Base-by-base conservation (phyloP, 2,329 filamentous ascomycete species). In the Phyllosticta citriasiana region DNA sequence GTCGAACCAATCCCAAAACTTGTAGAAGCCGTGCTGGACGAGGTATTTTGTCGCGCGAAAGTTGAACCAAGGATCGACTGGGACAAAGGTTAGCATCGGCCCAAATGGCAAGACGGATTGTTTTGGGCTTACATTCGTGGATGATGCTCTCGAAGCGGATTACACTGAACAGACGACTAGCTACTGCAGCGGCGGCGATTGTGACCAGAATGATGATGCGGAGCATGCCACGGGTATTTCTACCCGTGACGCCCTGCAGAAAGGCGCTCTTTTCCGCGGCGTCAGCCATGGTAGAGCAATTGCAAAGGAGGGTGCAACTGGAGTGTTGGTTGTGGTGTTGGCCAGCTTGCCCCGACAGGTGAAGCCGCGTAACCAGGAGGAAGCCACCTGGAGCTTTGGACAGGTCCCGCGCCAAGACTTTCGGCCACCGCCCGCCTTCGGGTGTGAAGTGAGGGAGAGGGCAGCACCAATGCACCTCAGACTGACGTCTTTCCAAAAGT, bases 1-100 rank as follows among this genome's bases (percentile, higher is more conserved):
- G 77, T 99, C 94, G 73, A 99, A 99, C 94, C 94, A 99, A 76
- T 99, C 93, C 94, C 94, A 99, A 75, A 99, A 99, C 76, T 89
- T 91, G 77, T 96, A 95, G 79, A 99, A 97, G 70, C 94, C 94
- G 86, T 99, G 85, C 72, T 93, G 85, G 61, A 99, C 90, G 61
- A 99, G 84, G 72, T 99, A 97, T 78, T 97, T 97, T 61, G 94
- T 97, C 67, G 94, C 94, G 76, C 94, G 84, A 78, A 99, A 99
- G 78, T 99, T 99, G 81, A 99, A 99, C 94, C 94, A 99, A 40
- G 94, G 94, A 78, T 99, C 94, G 79, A 99, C 93, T 99, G 73
- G 53, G 71, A 57, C 52, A 22, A 22, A 22, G 19, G 19, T 22
- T 22, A 66, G 4, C 2, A 27, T 73, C 60, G 74, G 71, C 40